Percentiles rank a stretch among this genome's conserved stretches.
phyloP scores from a whole-genome alignment of 2,329 filamentous ascomycete species.

The Aureobasidium lini region DNA sequence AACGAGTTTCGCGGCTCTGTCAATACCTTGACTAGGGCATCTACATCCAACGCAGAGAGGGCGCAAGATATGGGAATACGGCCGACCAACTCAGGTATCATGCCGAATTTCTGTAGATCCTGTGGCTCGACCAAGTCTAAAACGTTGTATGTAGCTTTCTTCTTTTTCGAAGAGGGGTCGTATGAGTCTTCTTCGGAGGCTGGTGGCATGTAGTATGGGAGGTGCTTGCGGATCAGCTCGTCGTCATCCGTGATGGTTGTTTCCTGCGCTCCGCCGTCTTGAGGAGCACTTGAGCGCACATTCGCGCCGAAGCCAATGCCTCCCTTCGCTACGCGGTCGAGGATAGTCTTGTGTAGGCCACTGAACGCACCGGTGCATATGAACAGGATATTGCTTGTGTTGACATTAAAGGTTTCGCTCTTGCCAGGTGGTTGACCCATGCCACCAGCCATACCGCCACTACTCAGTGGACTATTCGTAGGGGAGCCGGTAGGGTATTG shows the following conservation, averaged over 20 bases:
- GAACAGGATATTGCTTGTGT: constrained; percentile 95
- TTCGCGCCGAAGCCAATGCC: constrained; percentile 89
- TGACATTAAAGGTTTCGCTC: constrained; percentile 61
- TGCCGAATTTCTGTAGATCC: constrained; percentile 55
- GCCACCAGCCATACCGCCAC: constrained; percentile 22
- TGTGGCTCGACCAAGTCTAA: constrained; percentile 70
- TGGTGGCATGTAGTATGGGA: constrained; percentile 43
- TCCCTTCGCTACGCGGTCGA: constrained; percentile 77
- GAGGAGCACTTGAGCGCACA: constrained; percentile 49
- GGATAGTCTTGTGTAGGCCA: constrained; percentile 77
- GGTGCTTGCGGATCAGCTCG: constrained; percentile 38
- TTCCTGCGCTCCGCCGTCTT: constrained; percentile 46
- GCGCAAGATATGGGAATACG: constrained; percentile 86
- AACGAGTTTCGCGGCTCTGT: constrained; percentile 88
- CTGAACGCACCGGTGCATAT: constrained; percentile 95
- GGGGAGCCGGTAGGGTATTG: constrained; percentile 21
- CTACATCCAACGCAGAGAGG: constrained; percentile 63
- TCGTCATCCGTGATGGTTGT: constrained; percentile 54
- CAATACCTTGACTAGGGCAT: constrained; percentile 72
- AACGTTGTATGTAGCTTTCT: constrained; percentile 63
- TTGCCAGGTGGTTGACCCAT: constrained; percentile 34
- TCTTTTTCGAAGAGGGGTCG: constrained; percentile 60
- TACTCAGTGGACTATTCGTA: constrained; percentile 31
- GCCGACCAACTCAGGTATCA: constrained; percentile 94
- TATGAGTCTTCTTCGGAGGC: constrained; percentile 34